Conservation (phyloP, 148 eudicot genomes). For the Persicaria tinctoria region DNA sequence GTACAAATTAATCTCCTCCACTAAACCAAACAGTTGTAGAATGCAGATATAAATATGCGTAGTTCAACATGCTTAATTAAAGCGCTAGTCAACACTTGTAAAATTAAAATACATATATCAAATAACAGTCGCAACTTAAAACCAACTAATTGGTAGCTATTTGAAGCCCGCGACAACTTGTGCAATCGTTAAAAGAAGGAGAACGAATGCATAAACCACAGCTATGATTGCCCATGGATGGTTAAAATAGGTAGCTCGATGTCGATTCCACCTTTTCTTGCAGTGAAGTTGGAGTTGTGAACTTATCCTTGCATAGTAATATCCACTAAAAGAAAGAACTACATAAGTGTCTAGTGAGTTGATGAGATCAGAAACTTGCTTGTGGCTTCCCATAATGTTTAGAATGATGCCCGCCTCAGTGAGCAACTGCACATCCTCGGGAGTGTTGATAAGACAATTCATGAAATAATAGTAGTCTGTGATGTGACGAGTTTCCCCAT, state of each 20-base stretch:
- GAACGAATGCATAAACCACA: constrained; percentile 20
- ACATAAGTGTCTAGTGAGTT: constrained; percentile 22
- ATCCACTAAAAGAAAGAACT: neutral
- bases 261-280: constrained; percentile 15
- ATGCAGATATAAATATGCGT: too few species aligned
- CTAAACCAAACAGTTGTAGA: too few species aligned
- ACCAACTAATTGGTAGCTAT: too few species aligned
- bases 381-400: constrained; percentile 25
- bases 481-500: constrained; percentile 12
- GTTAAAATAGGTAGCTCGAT: constrained; percentile 24
- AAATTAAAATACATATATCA: too few species aligned
- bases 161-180: neutral
- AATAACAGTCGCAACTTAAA: too few species aligned
- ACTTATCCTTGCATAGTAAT: constrained; percentile 17
- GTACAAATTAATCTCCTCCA: too few species aligned
- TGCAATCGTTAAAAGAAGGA: constrained; percentile 19
- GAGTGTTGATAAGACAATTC: constrained; percentile 30
- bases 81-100: too few species aligned
- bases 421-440: constrained; percentile 31
- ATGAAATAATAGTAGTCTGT: constrained; percentile 29
- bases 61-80: too few species aligned
- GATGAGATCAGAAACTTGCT: constrained; percentile 24
- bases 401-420: constrained; percentile 24
- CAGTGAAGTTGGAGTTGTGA: constrained; percentile 15
- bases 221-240: constrained; percentile 30